Evolutionary conservation across 176 grass and related monocot genomes (phyloP), one percentile per base, ranked within the genome.

Genomic region (Musa itinerans): DNA sequence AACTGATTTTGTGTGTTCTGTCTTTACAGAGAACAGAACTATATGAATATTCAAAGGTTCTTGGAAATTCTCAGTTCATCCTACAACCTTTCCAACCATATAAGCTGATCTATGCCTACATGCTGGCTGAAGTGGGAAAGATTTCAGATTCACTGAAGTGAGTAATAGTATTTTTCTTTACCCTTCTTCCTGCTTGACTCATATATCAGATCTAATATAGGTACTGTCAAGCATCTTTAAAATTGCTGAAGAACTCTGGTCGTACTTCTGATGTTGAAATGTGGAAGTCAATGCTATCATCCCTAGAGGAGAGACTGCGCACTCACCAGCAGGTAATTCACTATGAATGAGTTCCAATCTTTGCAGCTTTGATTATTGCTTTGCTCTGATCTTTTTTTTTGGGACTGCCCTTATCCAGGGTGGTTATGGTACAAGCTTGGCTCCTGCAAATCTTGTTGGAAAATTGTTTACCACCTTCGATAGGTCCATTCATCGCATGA

Each of bases 21-120:
- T 80, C 63, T 65, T 15, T 71, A 52, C 83, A 99, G 95, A 91
- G 95, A 81, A 99, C 95, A 70, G 95, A 99, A 73, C 76, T 94
- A 52, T 99, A 99, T 80, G 95, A 99, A 68, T 91, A 99, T 72
- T 86, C 95, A 24, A 99, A 99, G 78, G 95, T 99, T 78, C 86
- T 89, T 52, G 90, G 90, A 58, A 99, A 99, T 91, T 93, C 95
- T 74, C 95, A 99, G 84, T 94, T 91, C 80, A 89, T 89, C 51
- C 86, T 99, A 19, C 84, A 88, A 74, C 88, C 86, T 53, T 92
- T 99, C 79, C 95, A 94, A 69, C 95, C 95, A 50, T 99, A 99
- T 78, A 99, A 99, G 81, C 84, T 99, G 71, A 78, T 99, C 77
- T 99, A 99, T 84, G 95, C 95, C 54, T 80, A 99, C 70, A 99